phyloP scores from a whole-genome alignment of 441 rosid genomes.

The Arabidopsis hybrid region DNA sequence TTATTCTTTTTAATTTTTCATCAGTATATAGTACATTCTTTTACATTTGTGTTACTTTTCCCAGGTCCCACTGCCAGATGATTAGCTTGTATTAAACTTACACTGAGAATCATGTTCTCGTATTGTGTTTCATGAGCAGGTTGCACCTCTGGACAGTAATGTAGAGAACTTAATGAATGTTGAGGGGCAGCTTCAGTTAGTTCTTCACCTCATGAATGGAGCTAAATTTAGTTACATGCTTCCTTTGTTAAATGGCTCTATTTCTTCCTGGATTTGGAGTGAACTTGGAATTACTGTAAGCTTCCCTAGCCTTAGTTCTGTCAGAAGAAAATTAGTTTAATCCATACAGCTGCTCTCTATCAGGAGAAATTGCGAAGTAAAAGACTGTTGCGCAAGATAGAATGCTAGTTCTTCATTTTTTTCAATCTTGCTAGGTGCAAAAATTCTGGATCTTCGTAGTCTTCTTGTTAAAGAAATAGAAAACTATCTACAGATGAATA shows the following conservation, averaged over 20 bases:
- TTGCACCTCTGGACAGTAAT: constrained; percentile 86
- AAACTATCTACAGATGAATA: constrained; percentile 4
- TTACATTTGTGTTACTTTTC: constrained; percentile 10
- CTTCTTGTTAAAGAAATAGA: constrained; percentile 19
- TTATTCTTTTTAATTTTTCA: constrained; percentile 20
- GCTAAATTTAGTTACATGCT: constrained; percentile 60
- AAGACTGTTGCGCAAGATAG: not conserved
- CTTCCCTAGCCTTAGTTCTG: constrained; percentile 36
- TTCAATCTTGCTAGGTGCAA: constrained; percentile 15
- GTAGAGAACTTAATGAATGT: constrained; percentile 74
- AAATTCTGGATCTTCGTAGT: constrained; percentile 8
- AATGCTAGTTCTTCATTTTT: constrained; percentile 17
- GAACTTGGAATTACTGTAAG: constrained; percentile 80
- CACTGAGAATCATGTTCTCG: constrained; percentile 30
- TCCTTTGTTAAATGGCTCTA: constrained; percentile 71
- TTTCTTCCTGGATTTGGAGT: constrained; percentile 89
- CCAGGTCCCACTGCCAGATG: constrained; percentile 16
- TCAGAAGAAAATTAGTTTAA: constrained; percentile 14
- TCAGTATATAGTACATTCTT: constrained; percentile 23
- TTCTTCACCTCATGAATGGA: constrained; percentile 70
- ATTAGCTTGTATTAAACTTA: constrained; percentile 18
- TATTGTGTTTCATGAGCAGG: constrained; percentile 58
- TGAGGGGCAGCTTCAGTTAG: constrained; percentile 83
- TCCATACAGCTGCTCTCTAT: constrained; percentile 11
- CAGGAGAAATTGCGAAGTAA: constrained; percentile 33